phyloP scores from a whole-genome alignment of 2,329 filamentous ascomycete genomes.

The Colletotrichum nymphaeae region DNA sequence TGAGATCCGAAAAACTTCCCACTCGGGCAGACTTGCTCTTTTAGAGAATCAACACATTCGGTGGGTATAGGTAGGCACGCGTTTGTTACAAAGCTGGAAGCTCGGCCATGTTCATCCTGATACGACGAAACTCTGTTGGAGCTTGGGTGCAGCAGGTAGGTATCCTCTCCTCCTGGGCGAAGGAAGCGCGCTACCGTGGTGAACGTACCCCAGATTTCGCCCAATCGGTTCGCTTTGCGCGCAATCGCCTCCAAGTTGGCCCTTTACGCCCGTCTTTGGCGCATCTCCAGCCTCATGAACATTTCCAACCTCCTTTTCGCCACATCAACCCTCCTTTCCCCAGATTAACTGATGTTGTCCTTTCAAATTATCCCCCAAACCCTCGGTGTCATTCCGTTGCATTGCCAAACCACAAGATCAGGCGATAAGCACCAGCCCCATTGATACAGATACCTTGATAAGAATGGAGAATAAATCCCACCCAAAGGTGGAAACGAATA shows the following conservation, averaged over 20 bases:
- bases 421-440: conserved; percentile 2
- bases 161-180: not conserved
- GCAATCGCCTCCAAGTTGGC: not conserved
- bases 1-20: not conserved
- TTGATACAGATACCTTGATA: not conserved
- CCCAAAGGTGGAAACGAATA: not conserved
- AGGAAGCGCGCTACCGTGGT: not conserved
- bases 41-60: too few relatives aligned
- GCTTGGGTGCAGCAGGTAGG: not conserved
- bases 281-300: not conserved
- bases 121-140: not conserved
- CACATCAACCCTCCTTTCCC: not conserved
- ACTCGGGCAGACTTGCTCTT: not conserved
- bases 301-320: not conserved
- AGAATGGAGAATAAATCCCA: not conserved
- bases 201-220: not conserved
- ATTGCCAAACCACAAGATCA: not conserved
- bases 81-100: not conserved
- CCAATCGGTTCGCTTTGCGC: not conserved
- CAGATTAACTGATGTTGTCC: not conserved
- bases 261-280: not conserved
- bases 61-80: too few relatives aligned
- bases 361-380: not conserved
- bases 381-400: not conserved
- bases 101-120: not conserved